Percentiles rank a stretch among this genome's conserved stretches.
phyloP scores from a whole-genome alignment of 2,329 filamentous ascomycete genomes.

The Fusarium buharicum region DNA sequence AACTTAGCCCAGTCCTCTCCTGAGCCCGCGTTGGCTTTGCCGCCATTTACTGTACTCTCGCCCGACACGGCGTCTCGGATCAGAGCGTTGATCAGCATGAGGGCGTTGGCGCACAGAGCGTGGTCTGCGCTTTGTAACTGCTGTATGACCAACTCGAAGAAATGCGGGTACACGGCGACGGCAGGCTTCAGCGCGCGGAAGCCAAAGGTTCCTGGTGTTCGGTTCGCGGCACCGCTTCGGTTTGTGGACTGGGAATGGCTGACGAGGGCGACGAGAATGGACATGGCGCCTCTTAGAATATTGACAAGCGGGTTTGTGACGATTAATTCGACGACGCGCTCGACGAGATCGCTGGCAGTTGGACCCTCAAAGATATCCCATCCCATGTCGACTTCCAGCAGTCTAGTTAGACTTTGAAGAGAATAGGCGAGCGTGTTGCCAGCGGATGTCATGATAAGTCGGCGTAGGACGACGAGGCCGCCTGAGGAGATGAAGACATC shows the following conservation, averaged over 20 bases:
- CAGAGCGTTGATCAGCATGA: constrained; percentile 94
- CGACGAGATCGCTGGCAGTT: constrained; percentile 72
- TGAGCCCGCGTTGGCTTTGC: constrained; percentile 44
- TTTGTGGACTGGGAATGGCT: constrained; percentile 77
- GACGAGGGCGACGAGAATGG: constrained; percentile 92
- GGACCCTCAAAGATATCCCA: constrained; percentile 85
- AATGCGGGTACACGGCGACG: constrained; percentile 89
- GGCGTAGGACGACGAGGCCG: constrained; percentile 82
- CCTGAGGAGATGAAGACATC: constrained; percentile 94
- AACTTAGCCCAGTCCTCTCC: constrained; percentile 91
- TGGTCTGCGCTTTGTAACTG: constrained; percentile 95
- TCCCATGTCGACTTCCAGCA: constrained; percentile 96
- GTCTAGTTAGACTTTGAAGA: constrained; percentile 84
- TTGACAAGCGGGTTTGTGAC: constrained; percentile 97
- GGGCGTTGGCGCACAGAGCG: constrained; percentile 91
- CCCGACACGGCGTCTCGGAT: constrained; percentile 90
- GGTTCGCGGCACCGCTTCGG: constrained; percentile 49
- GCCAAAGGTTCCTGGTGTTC: constrained; percentile 74
- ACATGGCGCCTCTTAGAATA: constrained; percentile 95
- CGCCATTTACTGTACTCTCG: constrained; percentile 63
- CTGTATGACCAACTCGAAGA: constrained; percentile 92
- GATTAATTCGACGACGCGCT: constrained; percentile 87
- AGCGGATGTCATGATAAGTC: constrained; percentile 83
- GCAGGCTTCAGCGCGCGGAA: constrained; percentile 93
- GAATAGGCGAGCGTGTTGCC: constrained; percentile 98